These are phyloP conservation scores for Phaeosphaeria sp. DNA, from an alignment of 2,329 filamentous ascomycete species.

Conservation along the genomic window DNA sequence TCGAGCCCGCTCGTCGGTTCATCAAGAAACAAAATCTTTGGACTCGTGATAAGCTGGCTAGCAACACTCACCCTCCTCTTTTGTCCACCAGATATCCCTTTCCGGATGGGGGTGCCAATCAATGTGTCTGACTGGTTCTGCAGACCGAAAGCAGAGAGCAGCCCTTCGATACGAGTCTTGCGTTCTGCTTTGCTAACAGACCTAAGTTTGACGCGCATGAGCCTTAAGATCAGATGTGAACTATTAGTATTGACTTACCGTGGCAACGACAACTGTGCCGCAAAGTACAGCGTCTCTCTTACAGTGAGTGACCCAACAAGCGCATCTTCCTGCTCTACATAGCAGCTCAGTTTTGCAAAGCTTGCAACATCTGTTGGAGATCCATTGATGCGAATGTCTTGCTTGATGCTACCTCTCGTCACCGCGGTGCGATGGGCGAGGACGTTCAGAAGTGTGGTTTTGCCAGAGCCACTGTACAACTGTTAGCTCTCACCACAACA, in stretches of 20 bases:
- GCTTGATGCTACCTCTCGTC: conserved; percentile 61
- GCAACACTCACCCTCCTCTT: conserved; percentile 82
- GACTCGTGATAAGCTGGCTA: conserved; percentile 80
- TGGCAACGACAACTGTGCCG: conserved; percentile 70
- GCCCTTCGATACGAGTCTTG: conserved; percentile 66
- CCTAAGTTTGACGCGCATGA: neutral
- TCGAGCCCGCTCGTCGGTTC: conserved; percentile 86
- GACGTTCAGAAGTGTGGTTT: conserved; percentile 83
- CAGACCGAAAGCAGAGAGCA: conserved; percentile 77
- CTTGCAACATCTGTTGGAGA: conserved; percentile 56
- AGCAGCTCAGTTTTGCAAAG: conserved; percentile 73
- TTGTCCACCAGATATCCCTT: conserved; percentile 85
- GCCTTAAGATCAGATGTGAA: neutral
- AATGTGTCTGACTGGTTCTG: conserved; percentile 71
- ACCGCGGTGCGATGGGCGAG: conserved; percentile 68
- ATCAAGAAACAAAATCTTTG: conserved; percentile 82
- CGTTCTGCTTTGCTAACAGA: conserved; percentile 60
- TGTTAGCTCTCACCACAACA: too few relatives aligned
- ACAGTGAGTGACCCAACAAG: conserved; percentile 83
- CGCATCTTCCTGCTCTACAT: conserved; percentile 89
- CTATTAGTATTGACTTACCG: neutral
- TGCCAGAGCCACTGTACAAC: conserved; percentile 65
- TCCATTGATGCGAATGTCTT: conserved; percentile 70
- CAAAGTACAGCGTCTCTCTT: conserved; percentile 79
- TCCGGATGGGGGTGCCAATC: conserved; percentile 81